phyloP scores from a whole-genome alignment of 163 green algal genomes.

The Chlorella variabilis region DNA sequence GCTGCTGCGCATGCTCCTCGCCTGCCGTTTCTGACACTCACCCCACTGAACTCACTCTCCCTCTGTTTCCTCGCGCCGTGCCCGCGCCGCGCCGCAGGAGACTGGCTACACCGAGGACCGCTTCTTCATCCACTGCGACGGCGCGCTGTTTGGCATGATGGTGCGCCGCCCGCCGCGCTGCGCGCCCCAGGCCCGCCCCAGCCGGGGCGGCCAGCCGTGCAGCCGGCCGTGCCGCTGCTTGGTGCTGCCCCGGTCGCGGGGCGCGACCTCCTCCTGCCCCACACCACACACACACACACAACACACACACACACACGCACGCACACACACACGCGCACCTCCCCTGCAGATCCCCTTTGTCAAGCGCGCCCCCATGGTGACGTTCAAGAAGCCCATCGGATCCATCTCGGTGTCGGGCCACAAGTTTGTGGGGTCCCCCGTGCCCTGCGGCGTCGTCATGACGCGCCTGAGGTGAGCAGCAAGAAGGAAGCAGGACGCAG shows the following conservation, averaged over 20 bases:
- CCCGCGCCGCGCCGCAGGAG: slow-evolving; percentile 45
- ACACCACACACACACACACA: no score
- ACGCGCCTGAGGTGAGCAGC: slow-evolving; percentile 73
- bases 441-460: slow-evolving; percentile 97
- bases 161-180: slow-evolving; percentile 30
- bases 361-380: slow-evolving; percentile 89
- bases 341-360: slow-evolving; percentile 95
- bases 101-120: slow-evolving; percentile 87
- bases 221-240: no score
- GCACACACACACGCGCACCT: no score
- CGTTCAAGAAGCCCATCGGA: slow-evolving; percentile 97
- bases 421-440: slow-evolving; percentile 96
- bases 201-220: no score
- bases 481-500: not conserved
- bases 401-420: slow-evolving; percentile 90
- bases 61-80: no score
- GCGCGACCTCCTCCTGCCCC: no score
- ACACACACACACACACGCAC: no score
- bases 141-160: slow-evolving; percentile 98
- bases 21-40: no score
- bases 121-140: slow-evolving; percentile 99
- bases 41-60: no score
- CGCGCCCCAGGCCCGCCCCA: no score
- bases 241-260: no score
- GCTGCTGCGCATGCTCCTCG: no score